Evolutionary conservation across 2,329 filamentous ascomycete genomes (phyloP).

Genomic region (Calonectria hawksworthii): DNA sequence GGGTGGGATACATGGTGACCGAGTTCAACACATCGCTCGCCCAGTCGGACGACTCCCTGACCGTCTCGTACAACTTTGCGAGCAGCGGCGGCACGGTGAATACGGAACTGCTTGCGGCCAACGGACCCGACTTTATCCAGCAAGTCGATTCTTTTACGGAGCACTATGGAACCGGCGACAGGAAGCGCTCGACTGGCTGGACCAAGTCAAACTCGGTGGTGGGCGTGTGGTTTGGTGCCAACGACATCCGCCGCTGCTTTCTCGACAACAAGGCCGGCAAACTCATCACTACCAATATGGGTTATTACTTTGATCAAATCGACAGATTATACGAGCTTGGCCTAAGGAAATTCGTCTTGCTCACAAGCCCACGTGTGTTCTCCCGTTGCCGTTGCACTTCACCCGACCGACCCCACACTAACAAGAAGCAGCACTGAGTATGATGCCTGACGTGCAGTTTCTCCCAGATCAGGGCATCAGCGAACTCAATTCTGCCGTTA

Average conservation of each 20-base stretch:
- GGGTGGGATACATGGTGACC: constrained; percentile 22
- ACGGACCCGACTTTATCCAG: neutral
- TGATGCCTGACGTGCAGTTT: constrained; percentile 11
- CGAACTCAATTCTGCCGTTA: constrained; percentile 16
- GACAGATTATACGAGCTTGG: constrained; percentile 12
- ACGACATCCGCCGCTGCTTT: constrained; percentile 17
- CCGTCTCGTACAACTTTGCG: constrained; percentile 21
- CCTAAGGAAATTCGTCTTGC: constrained; percentile 11
- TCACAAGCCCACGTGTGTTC: constrained; percentile 14
- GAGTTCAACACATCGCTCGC: constrained; percentile 14
- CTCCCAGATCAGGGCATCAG: constrained; percentile 16
- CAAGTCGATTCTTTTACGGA: neutral
- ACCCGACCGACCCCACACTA: neutral
- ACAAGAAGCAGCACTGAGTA: constrained; percentile 2
- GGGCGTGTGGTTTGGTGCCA: constrained; percentile 12
- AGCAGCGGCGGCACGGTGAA: constrained; percentile 17
- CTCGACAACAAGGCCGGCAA: neutral
- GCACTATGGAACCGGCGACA: constrained; percentile 1
- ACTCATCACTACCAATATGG: neutral
- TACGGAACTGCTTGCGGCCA: neutral
- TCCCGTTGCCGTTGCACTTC: neutral
- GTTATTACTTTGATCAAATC: constrained; percentile 12
- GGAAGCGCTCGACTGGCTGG: constrained; percentile 2
- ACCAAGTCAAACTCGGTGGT: constrained; percentile 2
- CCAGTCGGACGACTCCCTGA: neutral